phyloP scores from a whole-genome alignment of 1,284 basidiomycete species.

The Pterulicium gracile region DNA sequence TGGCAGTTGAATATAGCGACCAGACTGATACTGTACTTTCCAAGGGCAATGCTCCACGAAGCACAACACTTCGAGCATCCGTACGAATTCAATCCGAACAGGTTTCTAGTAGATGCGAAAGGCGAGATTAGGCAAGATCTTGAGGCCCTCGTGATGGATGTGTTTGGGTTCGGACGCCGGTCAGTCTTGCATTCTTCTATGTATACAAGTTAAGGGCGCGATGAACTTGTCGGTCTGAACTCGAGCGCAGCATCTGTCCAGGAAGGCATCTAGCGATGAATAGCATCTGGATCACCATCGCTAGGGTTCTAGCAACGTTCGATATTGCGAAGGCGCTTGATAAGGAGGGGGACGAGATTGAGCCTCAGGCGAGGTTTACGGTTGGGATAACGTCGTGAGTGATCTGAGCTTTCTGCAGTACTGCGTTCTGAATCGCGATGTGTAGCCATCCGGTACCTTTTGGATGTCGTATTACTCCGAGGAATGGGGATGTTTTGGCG shows the following conservation, averaged over 20 bases:
- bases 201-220: not conserved
- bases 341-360: slow-evolving; percentile 30
- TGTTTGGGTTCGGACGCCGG: not conserved
- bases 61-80: not conserved
- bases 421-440: not conserved
- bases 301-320: slow-evolving; percentile 39
- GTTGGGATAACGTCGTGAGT: not conserved
- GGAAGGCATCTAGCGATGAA: slow-evolving; percentile 36
- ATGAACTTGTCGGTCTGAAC: no score
- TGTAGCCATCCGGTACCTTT: not conserved
- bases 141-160: not conserved
- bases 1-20: not conserved
- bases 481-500: no score
- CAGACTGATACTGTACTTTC: no score
- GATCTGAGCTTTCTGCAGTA: not conserved
- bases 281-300: slow-evolving; percentile 41
- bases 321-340: slow-evolving; percentile 38
- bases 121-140: not conserved
- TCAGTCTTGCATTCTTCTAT: not conserved
- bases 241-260: not conserved
- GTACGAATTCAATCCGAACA: not conserved
- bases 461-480: not conserved
- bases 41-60: not conserved
- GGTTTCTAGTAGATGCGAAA: not conserved
- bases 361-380: slow-evolving; percentile 26